phyloP scores from a whole-genome alignment of 345 rosid genomes.

The Physaria fendleri region DNA sequence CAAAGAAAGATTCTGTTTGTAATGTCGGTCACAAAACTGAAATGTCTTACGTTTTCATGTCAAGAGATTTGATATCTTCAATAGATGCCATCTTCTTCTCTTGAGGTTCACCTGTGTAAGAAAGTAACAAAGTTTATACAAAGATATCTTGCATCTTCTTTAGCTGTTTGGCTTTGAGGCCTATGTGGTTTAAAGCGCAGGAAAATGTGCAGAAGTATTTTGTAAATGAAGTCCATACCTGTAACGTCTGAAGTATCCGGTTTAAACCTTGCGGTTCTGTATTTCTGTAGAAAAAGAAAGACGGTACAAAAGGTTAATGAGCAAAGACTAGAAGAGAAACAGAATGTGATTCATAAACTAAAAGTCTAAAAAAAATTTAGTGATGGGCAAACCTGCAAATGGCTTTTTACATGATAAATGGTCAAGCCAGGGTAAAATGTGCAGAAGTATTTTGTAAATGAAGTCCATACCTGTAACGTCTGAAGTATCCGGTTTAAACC shows the following conservation, averaged over 20 bases:
- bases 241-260: constrained; percentile 73
- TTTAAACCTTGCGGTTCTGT: constrained; percentile 80
- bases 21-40: not conserved
- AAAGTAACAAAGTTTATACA: constrained; percentile 13
- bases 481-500: constrained; percentile 70
- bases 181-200: not conserved
- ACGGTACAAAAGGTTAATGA: not conserved
- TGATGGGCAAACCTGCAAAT: constrained; percentile 60
- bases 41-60: constrained; percentile 68
- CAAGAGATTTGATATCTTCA: constrained; percentile 66
- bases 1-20: not conserved
- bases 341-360: not conserved
- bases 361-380: not conserved
- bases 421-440: constrained; percentile 66
- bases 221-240: constrained; percentile 7
- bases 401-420: constrained; percentile 96
- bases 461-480: constrained; percentile 43
- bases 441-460: not conserved
- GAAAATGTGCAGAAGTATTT: not conserved
- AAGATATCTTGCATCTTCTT: not conserved
- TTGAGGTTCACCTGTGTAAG: constrained; percentile 45
- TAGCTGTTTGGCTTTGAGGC: not conserved
- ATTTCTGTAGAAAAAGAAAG: constrained; percentile 50
- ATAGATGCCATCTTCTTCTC: constrained; percentile 48
- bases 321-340: constrained; percentile 3